Conservation (phyloP, 2,329 filamentous ascomycete species). For the Stagonosporopsis chrysanthemi region DNA sequence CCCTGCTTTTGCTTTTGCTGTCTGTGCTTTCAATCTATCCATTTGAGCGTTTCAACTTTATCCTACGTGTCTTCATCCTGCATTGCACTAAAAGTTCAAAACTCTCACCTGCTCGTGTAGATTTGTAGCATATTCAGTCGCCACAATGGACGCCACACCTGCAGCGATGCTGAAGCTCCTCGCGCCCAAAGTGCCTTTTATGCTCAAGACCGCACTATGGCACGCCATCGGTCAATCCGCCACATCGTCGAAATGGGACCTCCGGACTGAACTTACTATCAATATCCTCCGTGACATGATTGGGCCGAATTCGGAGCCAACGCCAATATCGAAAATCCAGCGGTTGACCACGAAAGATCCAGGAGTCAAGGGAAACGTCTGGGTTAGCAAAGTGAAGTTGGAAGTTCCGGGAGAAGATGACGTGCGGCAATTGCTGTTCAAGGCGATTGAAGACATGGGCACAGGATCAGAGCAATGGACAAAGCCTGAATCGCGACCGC, state of each 20-base stretch:
- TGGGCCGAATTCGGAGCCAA: conserved; percentile 33
- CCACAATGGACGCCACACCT: conserved; percentile 46
- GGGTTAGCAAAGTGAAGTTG: conserved; percentile 76
- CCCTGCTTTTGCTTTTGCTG: not conserved
- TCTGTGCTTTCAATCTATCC: not conserved
- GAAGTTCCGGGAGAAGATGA: conserved; percentile 64
- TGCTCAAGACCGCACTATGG: conserved; percentile 67
- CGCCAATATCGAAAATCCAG: conserved; percentile 59
- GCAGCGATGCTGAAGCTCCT: conserved; percentile 45
- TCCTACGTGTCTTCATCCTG: not conserved
- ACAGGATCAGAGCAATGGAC: conserved; percentile 42
- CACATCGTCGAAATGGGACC: conserved; percentile 77
- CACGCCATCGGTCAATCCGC: conserved; percentile 74
- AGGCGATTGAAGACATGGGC: conserved; percentile 64
- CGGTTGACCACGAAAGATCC: conserved; percentile 67
- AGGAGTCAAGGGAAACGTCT: conserved; percentile 78
- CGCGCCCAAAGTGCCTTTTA: conserved; percentile 61
- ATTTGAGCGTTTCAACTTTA: not conserved
- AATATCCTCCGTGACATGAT: conserved; percentile 67
- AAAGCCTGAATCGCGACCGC: conserved; percentile 61
- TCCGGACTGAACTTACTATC: conserved; percentile 76
- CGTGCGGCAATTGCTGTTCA: conserved; percentile 63
- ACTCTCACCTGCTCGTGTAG: not conserved
- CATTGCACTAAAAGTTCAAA: not conserved
- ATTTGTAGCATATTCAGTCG: not conserved